Evolutionary conservation across 345 rosid species (phyloP), one percentile per base, ranked within the genome.

Genomic region (Salix viminalis): DNA sequence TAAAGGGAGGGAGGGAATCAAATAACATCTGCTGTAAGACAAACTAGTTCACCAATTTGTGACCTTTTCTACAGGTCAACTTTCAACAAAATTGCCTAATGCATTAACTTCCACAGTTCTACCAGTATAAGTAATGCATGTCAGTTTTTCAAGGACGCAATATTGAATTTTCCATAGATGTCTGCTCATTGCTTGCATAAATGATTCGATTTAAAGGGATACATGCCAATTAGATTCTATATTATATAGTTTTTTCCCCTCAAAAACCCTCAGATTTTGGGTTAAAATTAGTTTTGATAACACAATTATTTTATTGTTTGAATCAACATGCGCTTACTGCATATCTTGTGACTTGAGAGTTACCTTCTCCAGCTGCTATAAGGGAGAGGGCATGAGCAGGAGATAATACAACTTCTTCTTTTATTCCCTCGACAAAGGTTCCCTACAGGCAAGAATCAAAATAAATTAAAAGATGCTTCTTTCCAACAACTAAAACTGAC

Each of bases 281-380:
- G 24, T 68, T 41, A 41, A 37, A 36, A 21, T n/a, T 44, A 72
- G 69, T 70, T 68, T 64, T 72, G 75, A 34, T 39, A 75, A 61
- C 52, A 77, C 71, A 44, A 32, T 21, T 46, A 7, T 77, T 56
- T 58, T 30, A 36, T 15, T 68, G 5, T 37, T 37, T 5, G 34
- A n/a, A 37, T 36, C 24, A 1, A 12, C 46, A 24, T 66, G 65
- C n/a, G 9, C 67, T 68, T 71, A 28, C 62, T 58, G 64, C 67
- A 73, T 80, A 70, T 71, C 68, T 78, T 30, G 79, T 70, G 52
- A 72, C 77, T 70, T 44, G 83, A 79, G 76, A 88, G 14, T 78
- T 80, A 87, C 99, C 99, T 96, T 96, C 99, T 80, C 99, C 99
- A 82, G 99, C 94, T 44, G 99, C 99, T 75, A 96, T 93, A 80